Conservation (phyloP, 2,329 filamentous ascomycete species). For the Alternaria burnsii region DNA sequence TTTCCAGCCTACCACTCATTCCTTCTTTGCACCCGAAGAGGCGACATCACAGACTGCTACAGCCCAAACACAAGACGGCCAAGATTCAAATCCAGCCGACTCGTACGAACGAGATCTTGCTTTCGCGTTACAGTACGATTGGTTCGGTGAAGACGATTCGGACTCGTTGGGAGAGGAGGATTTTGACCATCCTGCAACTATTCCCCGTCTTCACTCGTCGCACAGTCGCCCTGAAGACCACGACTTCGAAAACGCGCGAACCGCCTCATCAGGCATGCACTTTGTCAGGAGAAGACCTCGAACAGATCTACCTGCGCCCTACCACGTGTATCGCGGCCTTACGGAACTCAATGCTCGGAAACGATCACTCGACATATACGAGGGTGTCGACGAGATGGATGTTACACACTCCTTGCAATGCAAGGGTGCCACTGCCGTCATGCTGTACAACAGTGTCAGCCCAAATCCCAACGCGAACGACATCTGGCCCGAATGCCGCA, state of each 20-base stretch:
- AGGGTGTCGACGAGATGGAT: conserved; percentile 21
- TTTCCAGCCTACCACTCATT: conserved; percentile 1
- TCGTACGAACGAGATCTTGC: conserved; percentile 17
- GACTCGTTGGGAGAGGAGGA: conserved; percentile 1
- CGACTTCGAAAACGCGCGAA: not conserved
- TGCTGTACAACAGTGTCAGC: conserved; percentile 30
- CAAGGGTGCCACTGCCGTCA: conserved; percentile 34
- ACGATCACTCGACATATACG: conserved; percentile 30
- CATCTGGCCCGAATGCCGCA: conserved; percentile 48
- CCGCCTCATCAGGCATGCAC: not conserved
- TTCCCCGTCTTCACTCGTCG: not conserved
- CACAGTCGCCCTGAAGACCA: not conserved
- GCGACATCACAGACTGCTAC: conserved; percentile 7
- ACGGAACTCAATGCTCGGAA: conserved; percentile 21
- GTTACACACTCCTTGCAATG: conserved; percentile 21
- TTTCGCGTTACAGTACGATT: conserved; percentile 19
- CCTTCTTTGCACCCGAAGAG: not conserved
- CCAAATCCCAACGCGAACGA: conserved; percentile 43
- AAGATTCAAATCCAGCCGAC: not conserved
- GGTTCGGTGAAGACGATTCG: conserved; percentile 10
- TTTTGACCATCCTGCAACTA: not conserved
- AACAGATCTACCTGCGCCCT: not conserved
- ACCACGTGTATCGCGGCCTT: not conserved
- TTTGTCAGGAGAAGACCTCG: not conserved
- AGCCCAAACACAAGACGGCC: conserved; percentile 7